Evolutionary conservation across 805 yeast genomes (phyloP), one percentile per base, ranked within the genome.

Genomic region (Lachancea kluyveri): DNA sequence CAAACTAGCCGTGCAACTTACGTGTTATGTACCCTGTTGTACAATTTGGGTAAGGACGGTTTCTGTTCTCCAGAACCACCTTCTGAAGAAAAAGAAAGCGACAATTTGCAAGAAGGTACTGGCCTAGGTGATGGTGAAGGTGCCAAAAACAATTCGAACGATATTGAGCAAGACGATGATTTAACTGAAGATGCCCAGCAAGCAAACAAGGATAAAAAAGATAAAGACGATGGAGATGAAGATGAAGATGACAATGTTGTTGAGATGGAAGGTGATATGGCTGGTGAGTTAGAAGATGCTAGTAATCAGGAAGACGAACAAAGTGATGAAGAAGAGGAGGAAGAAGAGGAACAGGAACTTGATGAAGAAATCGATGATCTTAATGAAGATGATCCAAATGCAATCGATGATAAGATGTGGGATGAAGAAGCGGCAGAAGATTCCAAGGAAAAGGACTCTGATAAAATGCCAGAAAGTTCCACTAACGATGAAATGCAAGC

Each of bases 341-440:
- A 75, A 5, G 74, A 76, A 4, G 77, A 74, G 0, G 75, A 79
- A 5, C 79, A 82, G 27, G 94, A 84, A 3, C 50, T 84, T 34
- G 96, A 88, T 50, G 96, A 88, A 42, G 90, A 87, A 51, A 70
- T 87, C 24, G 96, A 90, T 42, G 84, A 88, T 48, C 61, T 90
- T 19, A 94, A 84, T 54, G 94, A 86, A 35, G 66, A 81, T 41
- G 97, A 88, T 65, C 95, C 95, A 2, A 85, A 87, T 59, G 95
- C 95, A 3, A 76, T 90, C 30, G 97, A 90, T 54, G 96, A 90
- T 44, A 90, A 86, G 60, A 86, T 86, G 95, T 90, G 97, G 95
- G 92, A 90, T 50, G 96, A 88, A 49, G 87, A 90, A 53, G 83
- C 80, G 8, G 70, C 77, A 35, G 86, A 79, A 10, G 74, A 74